Evolutionary conservation across 345 rosid species (phyloP), one percentile per base, ranked within the genome.

Genomic region (Sonneratia caseolaris): DNA sequence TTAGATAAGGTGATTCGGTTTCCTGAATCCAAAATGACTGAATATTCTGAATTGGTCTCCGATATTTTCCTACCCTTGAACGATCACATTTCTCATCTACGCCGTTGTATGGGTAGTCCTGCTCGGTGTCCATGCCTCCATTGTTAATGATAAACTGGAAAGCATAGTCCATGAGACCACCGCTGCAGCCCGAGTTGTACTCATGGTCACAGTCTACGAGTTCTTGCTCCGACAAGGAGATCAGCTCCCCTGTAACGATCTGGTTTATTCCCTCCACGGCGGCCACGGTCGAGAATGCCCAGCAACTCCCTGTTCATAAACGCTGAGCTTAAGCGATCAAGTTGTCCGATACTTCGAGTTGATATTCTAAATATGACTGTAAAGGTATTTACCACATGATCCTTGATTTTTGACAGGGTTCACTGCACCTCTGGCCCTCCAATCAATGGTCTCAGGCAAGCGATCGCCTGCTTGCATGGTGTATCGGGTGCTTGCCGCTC

Each of bases 271-370:
- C 96, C 69, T 93, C 97, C 74, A 93, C 92, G 11, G 96, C 92
- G 12, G 98, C 93, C 1, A 93, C 82, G 0, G 97, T 86, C 11
- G 97, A 93, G 81, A 93, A 93, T 21, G 96, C 98, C 98, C 98
- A 91, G 75, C 97, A 93, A 74, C 98, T 93, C 76, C 98, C 96
- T 87, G 87, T 57, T 47, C 22, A 72, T 6, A 56, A 43, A 36
- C 32, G 47, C 10, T 32, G 1, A 32, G 22, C 59, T 47, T 47
- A 47, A 47, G 51, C 51, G 3, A 13, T 47, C 12, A 6, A 47
- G 27, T 59, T n/a, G 21, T 37, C 0, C 1, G 4, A 21, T 36
- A 43, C 35, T 68, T 47, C 16, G 42, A 40, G 14, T 15, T 53
- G 21, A 42, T 19, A 37, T 16, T 42, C 35, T 22, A 53, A 18